Evolutionary conservation across 305 asterid species (phyloP).

Genomic region (Solanum hybrid): DNA sequence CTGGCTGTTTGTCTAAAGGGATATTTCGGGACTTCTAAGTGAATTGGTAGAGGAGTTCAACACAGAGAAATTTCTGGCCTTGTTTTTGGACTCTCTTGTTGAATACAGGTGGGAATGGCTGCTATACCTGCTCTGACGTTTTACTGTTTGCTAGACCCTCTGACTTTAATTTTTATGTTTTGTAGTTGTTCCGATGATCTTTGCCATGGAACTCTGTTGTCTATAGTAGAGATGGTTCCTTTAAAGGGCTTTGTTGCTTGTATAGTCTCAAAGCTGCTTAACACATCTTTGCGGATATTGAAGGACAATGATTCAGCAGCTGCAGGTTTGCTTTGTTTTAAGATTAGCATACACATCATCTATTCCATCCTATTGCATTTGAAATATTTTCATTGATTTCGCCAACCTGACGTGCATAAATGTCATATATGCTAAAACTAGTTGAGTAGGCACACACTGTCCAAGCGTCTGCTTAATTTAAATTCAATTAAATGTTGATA

Average conservation of each 20-base stretch:
- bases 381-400: neutral
- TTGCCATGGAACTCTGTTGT: constrained; percentile 36
- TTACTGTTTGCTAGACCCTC: neutral
- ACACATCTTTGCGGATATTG: constrained; percentile 28
- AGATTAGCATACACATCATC: neutral
- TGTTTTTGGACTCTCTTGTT: constrained; percentile 67
- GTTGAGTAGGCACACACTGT: neutral
- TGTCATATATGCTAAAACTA: neutral
- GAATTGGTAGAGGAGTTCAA: constrained; percentile 67
- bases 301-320: constrained; percentile 33
- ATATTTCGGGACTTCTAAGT: constrained; percentile 46
- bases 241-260: constrained; percentile 38
- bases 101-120: constrained; percentile 57
- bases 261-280: constrained; percentile 48
- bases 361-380: neutral
- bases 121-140: neutral
- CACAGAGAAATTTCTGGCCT: constrained; percentile 56
- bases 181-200: constrained; percentile 59
- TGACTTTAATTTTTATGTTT: constrained; percentile 17
- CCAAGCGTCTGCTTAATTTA: neutral
- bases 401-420: neutral
- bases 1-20: constrained; percentile 41
- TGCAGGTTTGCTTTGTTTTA: constrained; percentile 38
- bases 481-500: neutral
- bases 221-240: constrained; percentile 50